phyloP scores from a whole-genome alignment of 2,329 filamentous ascomycete species.

The Paecilomyces fulvus region DNA sequence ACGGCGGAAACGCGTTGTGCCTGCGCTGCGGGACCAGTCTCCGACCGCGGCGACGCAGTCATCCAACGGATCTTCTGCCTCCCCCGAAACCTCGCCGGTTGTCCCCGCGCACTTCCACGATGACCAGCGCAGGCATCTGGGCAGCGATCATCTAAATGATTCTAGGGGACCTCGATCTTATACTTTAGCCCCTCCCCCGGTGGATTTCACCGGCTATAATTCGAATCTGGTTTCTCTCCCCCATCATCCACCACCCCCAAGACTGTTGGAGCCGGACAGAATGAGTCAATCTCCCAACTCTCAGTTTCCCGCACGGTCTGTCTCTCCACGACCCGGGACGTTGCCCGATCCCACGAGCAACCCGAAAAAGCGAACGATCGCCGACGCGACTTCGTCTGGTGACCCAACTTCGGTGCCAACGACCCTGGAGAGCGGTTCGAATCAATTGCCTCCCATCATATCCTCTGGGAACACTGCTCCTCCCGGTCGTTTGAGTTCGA shows the following conservation, averaged over 20 bases:
- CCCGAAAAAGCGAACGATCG: constrained; percentile 29
- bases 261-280: constrained; percentile 23
- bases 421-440: constrained; percentile 25
- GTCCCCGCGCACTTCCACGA: constrained; percentile 21
- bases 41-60: constrained; percentile 32
- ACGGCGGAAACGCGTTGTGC: constrained; percentile 86
- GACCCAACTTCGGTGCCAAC: constrained; percentile 20
- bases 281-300: constrained; percentile 20
- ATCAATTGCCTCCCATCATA: constrained; percentile 32
- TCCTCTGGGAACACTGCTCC: constrained; percentile 24
- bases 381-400: constrained; percentile 19
- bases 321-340: constrained; percentile 15
- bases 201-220: constrained; percentile 43
- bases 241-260: constrained; percentile 20
- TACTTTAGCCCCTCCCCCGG: constrained; percentile 35
- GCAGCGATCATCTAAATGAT: constrained; percentile 29
- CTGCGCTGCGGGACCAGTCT: constrained; percentile 51
- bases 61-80: constrained; percentile 34
- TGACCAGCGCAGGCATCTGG: constrained; percentile 25
- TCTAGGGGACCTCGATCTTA: constrained; percentile 26
- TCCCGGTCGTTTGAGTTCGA: constrained; percentile 61
- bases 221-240: constrained; percentile 24
- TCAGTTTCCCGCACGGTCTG: constrained; percentile 23
- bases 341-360: constrained; percentile 15
- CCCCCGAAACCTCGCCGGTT: constrained; percentile 32